A percentile compares a stretch with the other conserved stretches of the same genome.
These are phyloP conservation scores for Fusarium sp. DNA, from an alignment of 2,329 filamentous ascomycete species.

Conservation along the genomic window DNA sequence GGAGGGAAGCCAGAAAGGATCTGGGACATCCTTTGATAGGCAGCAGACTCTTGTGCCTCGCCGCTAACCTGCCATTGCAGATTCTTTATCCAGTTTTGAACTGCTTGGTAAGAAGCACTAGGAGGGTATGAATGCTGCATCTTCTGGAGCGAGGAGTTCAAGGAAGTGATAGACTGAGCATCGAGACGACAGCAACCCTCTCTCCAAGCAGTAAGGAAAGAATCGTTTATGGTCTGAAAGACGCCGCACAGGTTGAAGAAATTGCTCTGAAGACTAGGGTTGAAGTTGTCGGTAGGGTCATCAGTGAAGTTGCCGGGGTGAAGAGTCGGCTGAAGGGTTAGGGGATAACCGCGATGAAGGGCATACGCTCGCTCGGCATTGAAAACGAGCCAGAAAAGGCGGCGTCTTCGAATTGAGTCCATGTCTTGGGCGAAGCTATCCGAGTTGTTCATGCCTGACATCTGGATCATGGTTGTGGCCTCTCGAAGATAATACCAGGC, in stretches of 20 bases:
- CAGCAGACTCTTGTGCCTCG: constrained; percentile 67
- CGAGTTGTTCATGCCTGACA: constrained; percentile 71
- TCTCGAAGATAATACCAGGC: constrained; percentile 86
- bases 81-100: constrained; percentile 75
- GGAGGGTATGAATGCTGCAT: constrained; percentile 57
- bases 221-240: constrained; percentile 75
- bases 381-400: constrained; percentile 80
- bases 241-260: constrained; percentile 72
- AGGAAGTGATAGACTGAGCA: constrained; percentile 62
- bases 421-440: constrained; percentile 69
- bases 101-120: constrained; percentile 67
- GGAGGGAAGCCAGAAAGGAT: constrained; percentile 77
- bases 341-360: constrained; percentile 75
- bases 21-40: constrained; percentile 66
- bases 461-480: constrained; percentile 76
- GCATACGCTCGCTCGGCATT: constrained; percentile 80
- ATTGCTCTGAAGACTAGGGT: constrained; percentile 63
- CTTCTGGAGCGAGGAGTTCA: not conserved
- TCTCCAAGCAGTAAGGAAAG: constrained; percentile 74
- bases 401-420: constrained; percentile 72
- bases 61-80: constrained; percentile 72
- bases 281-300: constrained; percentile 68
- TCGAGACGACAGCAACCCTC: constrained; percentile 70
- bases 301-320: constrained; percentile 72
- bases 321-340: constrained; percentile 77